Evolutionary conservation across 2,329 filamentous ascomycete genomes (phyloP).

Genomic region (Mariannaea sp.): DNA sequence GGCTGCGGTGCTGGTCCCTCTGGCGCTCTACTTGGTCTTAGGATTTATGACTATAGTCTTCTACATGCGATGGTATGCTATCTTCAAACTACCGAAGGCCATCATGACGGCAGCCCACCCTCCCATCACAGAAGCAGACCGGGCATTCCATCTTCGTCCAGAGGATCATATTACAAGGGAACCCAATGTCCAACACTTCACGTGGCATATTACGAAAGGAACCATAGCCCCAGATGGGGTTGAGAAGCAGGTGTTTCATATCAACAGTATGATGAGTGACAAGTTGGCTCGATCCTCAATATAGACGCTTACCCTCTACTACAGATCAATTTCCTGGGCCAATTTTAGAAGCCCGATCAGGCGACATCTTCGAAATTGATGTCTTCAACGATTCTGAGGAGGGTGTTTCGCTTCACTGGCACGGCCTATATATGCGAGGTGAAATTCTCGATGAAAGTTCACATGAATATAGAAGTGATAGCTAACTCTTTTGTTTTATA

Average conservation of each 20-base stretch:
- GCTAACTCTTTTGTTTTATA: no score
- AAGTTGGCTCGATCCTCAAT: no score
- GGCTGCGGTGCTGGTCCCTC: no score
- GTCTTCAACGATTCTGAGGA: slow-evolving; percentile 67
- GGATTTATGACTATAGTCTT: no score
- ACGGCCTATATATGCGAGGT: slow-evolving; percentile 75
- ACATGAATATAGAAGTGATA: no score
- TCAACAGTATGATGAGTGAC: slow-evolving; percentile 26
- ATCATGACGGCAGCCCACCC: no score
- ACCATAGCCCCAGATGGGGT: slow-evolving; percentile 27
- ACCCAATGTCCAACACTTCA: neutral
- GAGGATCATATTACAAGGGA: no score
- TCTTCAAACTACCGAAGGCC: no score
- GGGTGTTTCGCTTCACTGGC: slow-evolving; percentile 71
- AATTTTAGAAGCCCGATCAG: slow-evolving; percentile 70
- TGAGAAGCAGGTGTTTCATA: slow-evolving; percentile 34
- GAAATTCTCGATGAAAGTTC: slow-evolving; percentile 62
- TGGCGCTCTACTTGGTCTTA: no score
- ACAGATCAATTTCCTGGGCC: slow-evolving; percentile 68
- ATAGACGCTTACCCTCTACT: neutral
- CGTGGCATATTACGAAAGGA: slow-evolving; percentile 30
- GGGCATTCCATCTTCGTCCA: no score
- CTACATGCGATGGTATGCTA: no score
- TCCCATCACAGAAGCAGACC: no score
- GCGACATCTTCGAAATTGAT: slow-evolving; percentile 71